Conservation (phyloP, 768 basidiomycete genomes). For the Serendipita indica region DNA sequence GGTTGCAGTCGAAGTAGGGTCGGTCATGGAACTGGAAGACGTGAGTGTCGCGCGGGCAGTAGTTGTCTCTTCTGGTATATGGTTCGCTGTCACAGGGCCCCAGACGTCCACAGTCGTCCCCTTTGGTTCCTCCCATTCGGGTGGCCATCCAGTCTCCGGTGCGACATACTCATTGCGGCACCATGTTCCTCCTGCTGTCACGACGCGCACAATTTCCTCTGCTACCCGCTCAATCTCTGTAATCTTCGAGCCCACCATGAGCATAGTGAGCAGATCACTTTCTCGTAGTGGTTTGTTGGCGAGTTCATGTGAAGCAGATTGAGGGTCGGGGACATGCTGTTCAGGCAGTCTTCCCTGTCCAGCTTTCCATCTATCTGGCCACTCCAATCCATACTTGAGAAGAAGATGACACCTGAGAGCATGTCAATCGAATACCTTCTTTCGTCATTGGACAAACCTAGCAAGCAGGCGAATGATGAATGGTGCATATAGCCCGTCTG, state of each 20-base stretch:
- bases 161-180: constrained; percentile 7
- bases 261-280: background rate
- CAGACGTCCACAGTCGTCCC: constrained; percentile 3
- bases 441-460: background rate
- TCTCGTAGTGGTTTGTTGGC: background rate
- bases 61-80: constrained; percentile 3
- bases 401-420: background rate
- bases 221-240: constrained; percentile 6
- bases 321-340: constrained; percentile 5
- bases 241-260: constrained; percentile 3
- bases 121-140: constrained; percentile 8
- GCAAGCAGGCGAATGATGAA: constrained; percentile 4
- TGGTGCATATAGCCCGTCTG: constrained; percentile 2
- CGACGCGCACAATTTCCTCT: constrained; percentile 2
- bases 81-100: background rate
- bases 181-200: background rate
- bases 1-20: background rate
- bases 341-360: constrained; percentile 6
- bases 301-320: constrained; percentile 3
- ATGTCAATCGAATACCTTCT: background rate
- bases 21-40: background rate
- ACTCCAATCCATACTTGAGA: constrained; percentile 5
- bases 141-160: background rate
- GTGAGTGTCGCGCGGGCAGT: constrained; percentile 2
- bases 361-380: constrained; percentile 9